Base-by-base conservation (phyloP, 2,329 filamentous ascomycete species). In the Cytospora leucostoma region DNA sequence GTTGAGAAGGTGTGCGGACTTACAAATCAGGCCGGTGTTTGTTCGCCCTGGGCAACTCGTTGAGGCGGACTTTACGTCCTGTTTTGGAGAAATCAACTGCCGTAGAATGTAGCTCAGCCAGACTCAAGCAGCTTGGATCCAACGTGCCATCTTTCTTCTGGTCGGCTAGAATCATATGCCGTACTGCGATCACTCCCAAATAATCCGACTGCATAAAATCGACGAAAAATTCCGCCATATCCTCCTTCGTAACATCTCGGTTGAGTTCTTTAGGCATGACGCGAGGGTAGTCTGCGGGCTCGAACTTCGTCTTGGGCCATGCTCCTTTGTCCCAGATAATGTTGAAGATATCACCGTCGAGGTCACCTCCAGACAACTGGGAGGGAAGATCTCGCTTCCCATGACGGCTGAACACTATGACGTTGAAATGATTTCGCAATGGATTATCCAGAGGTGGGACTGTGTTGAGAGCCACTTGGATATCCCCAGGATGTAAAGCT, bases 221-320 rank as follows among this genome's bases (percentile, higher is more conserved):
- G n/a, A 96, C 80, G 67, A 96, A 95, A 74, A 94, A 95, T 12
- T 89, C 79, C 0, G 86, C 87, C 77, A 96, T 95, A 68, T 96
- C 91, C 0, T 83, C 73, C 2, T 74, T 74, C 1, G 74, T 74
- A 0, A 96, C 89, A 0, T 75, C 66, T 0, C 89, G 80, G 8
- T 82, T 79, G n/a, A 96, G 82, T 55, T 88, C 79, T 0, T 80
- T 65, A 0, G 89, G 84, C 0, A 68, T 17, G 0, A 84, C 79
- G 1, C 85, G 80, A 3, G 86, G 82, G 68, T 96, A 96, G 66
- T 92, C 85, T 0, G 92, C 91, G 0, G 92, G 85, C 1, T 3
- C 0, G n/a, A 80, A 85, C 0, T 75, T 78, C 0, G 15, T 27
- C 12, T 68, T 49, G 0, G 83, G 80, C 1, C 82, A 73, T 0